Evolutionary conservation across 176 grass and related monocot species (phyloP), one percentile per base, ranked within the genome.

Genomic region (Eremochloa ophiuroides): DNA sequence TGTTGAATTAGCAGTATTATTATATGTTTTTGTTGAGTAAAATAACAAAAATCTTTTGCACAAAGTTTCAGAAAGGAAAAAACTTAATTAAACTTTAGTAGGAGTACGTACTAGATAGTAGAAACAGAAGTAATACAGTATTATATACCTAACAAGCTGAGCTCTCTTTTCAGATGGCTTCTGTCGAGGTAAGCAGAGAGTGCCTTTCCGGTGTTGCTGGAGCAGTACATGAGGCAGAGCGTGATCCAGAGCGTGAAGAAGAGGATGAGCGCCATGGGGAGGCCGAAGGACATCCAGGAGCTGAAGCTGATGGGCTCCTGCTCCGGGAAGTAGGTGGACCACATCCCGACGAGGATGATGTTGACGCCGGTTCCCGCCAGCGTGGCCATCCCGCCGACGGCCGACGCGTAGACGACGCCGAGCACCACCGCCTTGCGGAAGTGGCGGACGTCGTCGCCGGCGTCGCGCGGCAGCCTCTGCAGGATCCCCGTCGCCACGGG

Each of bases 331-430:
- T 91, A 95, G 23, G 78, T 66, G 28, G 76, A 74, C 88, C 96
- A 99, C 86, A 99, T 99, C 74, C 93, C 93, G 17, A 95, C 87
- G 30, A 99, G 84, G 58, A 99, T 99, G 80, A 99, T 88, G 76
- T 99, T 99, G 11, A 94, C 96, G 4, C 96, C 96, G 0, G 90
- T 97, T 59, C 94, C 94, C 7, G 91, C 91, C 33, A 93, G 70
- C 22, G 94, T 97, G 31, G 77, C 83, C 81, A 91, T 93, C 25
- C 94, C 94, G 13, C 94, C 94, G 35, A 97, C 74, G 0, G 88
- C 80, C 18, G 94, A 87, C 15, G 94, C 83, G 69, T 93, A 97
- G 25, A 87, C 89, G 7, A 97, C 91, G 27, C 94, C 96, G n/a
- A 99, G 93, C 77, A 99, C 89, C 44, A 99, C 86, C 2, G 88